Base-by-base conservation (phyloP, 1,139 yeast species). In the Yamadazyma triangularis region DNA sequence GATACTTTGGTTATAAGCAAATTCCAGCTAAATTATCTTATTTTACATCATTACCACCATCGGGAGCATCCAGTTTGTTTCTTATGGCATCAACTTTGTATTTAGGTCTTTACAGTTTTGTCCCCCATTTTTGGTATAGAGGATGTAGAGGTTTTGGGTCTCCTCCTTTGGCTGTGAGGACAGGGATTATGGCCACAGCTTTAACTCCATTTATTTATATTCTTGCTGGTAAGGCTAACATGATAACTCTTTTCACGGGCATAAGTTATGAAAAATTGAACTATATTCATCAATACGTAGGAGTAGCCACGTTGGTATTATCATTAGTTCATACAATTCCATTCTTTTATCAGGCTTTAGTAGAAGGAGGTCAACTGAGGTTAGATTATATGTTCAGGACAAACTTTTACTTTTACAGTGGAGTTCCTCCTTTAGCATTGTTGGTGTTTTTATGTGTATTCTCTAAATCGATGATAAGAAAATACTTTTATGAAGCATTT, bases 91-190 rank as follows among this genome's bases (percentile, higher is more conserved):
- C 75, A 1, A 46, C 70, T 2, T 37, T 73, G n/a, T 77, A 70
- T 47, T 41, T 72, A 28, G 46, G 67, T 9, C 64, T 74, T 32
- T 70, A 65, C 45, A 53, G 70, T 28, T 50, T 65, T 15, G 55
- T 60, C 1, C 84, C 83, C 4, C 77, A 70, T 35, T 63, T 64
- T 33, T 77, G 75, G 70, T 73, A 72, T 44, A 54, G 83, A 40
- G 73, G 59, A 0, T 78, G 85, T 48, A 31, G 53, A 4, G 76
- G 74, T 0, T 77, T 77, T 51, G 85, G 84, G 1, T 63, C 79
- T 1, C 80, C 84, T n/a, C 84, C 84, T n/a, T 41, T 76, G 28
- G 77, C 76, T 0, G 68, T 73, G 2, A 51, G 81, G 32, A 59
- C 79, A 1, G 81, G 80, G 2, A 38, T 73, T 23, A 66, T 71